Percentiles rank a stretch among this genome's conserved stretches.
Evolutionary conservation across 1,139 yeast species (phyloP).

Genomic region (Sugiyamaella pinicola): DNA sequence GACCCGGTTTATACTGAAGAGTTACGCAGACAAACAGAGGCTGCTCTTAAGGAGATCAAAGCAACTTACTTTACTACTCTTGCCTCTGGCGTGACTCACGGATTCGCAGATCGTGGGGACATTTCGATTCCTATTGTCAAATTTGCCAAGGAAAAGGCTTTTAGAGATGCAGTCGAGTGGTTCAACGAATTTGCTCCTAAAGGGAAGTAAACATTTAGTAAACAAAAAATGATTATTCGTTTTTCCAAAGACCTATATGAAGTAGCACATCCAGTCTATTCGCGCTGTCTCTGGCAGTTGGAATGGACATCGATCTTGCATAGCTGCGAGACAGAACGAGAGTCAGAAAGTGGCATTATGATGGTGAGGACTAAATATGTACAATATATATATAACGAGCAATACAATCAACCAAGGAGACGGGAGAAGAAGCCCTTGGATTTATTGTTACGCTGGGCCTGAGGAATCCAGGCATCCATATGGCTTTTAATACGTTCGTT

Average conservation of each 20-base stretch:
- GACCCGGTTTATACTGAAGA: constrained; percentile 67
- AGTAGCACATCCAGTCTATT: no score
- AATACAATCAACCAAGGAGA: constrained; percentile 8
- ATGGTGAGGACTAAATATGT: background rate
- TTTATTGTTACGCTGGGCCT: constrained; percentile 30
- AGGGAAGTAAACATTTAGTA: no score
- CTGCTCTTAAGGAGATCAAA: constrained; percentile 52
- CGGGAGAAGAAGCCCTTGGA: constrained; percentile 24
- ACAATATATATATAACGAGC: background rate
- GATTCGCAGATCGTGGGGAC: constrained; percentile 80
- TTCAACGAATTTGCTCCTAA: constrained; percentile 39
- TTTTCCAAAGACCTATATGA: no score
- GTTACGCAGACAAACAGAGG: constrained; percentile 62
- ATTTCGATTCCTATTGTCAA: constrained; percentile 52
- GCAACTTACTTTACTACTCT: constrained; percentile 61
- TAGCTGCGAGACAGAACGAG: no score
- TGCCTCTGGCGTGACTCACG: constrained; percentile 67
- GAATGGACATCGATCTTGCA: no score
- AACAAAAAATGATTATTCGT: no score
- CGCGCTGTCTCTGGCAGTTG: no score
- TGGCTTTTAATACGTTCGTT: constrained; percentile 77
- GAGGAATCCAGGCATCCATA: constrained; percentile 73
- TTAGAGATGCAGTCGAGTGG: constrained; percentile 61
- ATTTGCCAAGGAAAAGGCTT: constrained; percentile 71
- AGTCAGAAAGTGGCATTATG: no score